Base-by-base conservation (phyloP, 371 early-diverging fungal species). In the Lichtheimia ramosa region DNA sequence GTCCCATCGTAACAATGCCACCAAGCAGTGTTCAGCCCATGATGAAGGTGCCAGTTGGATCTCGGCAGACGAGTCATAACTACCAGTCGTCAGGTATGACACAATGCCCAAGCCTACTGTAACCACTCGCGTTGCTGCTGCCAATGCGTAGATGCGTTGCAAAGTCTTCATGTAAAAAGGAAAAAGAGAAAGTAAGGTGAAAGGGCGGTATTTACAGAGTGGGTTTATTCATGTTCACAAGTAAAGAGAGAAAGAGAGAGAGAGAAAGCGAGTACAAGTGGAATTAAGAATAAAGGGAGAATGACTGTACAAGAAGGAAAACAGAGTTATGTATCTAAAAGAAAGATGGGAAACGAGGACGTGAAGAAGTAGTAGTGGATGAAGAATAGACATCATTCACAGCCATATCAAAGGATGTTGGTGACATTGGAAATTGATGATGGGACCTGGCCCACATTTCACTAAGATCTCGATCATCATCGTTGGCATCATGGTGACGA, bases 1-100 rank as follows among this genome's bases (percentile, higher is more conserved):
- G 65, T 98, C 98, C 97, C 97, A 98, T 24, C 96, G 83, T 12
- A 94, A 70, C 63, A 93, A 90, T 3, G 83, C 81, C 52, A 53
- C 69, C 13, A 80, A 63, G 41, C 56, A 54, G 23, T 56, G 41
- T 43, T 65, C 59, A 2, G 59, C 24, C 18, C 54, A 20, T 6
- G 62, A 53, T 49, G 58, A 48, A 20, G 65, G 28, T 1, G 51
- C 56, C 0, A 72, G 56, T 24, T 62, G 60, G 18, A 74, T 73
- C 18, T 75, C 76, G 12, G 73, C 72, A 1, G 79, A 79, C 1
- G 79, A 71, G 52, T 79, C 79, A 46, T 79, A 79, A 21, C 65
- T 64, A 16, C 73, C 74, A 20, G 68, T 64, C 24, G 58, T 59
- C 10, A 63, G 50, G 39, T 65, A 74, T 0, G 67, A 59, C 5